Evolutionary conservation across 2,329 filamentous ascomycete species (phyloP).

Genomic region (Beauveria medogensis): DNA sequence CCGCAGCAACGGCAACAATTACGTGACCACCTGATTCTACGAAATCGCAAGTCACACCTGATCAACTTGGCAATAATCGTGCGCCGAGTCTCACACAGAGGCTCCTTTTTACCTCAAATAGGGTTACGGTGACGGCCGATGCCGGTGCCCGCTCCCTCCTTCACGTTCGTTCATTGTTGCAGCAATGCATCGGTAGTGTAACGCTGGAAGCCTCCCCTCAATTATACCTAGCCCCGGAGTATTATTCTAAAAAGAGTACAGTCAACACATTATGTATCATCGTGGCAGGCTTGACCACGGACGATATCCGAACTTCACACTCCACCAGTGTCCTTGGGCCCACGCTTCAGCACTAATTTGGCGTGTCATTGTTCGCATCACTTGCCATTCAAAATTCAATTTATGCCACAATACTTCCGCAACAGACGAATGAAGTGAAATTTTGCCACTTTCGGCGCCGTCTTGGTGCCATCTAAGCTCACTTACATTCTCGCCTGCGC

Average conservation of each 20-base stretch:
- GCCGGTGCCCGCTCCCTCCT: not conserved
- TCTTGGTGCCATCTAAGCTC: not conserved
- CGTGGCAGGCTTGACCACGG: not conserved
- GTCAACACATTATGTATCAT: not conserved
- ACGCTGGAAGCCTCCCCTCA: not conserved
- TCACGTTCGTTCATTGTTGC: not conserved
- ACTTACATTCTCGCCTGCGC: not conserved
- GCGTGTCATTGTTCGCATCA: not conserved
- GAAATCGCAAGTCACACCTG: not conserved
- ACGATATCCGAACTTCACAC: not conserved
- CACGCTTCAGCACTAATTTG: not conserved
- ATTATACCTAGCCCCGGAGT: not conserved
- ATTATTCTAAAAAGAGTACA: not conserved
- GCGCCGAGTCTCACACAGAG: not conserved
- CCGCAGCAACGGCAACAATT: no score
- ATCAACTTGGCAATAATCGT: not conserved
- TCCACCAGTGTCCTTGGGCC: not conserved
- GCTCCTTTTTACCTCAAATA: not conserved
- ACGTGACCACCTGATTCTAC: not conserved
- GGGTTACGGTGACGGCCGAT: not conserved
- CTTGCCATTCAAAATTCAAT: not conserved
- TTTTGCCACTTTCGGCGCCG: not conserved
- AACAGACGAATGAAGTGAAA: not conserved
- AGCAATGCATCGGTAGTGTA: not conserved
- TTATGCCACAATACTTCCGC: not conserved